Evolutionary conservation across 345 rosid genomes (phyloP).

Genomic region (Kernera saxatilis): DNA sequence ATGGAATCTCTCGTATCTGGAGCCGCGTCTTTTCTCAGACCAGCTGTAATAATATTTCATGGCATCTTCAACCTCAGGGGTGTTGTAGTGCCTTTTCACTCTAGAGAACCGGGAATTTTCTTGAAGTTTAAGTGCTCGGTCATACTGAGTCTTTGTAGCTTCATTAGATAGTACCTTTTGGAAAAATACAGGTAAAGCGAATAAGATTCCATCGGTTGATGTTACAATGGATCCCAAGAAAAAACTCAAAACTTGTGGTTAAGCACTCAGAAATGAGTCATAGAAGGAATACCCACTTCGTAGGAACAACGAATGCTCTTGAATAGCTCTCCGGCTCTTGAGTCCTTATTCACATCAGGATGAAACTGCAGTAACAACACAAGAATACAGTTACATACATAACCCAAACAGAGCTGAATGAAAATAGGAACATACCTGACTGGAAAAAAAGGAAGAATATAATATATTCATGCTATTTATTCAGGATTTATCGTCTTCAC

Average conservation of each 20-base stretch:
- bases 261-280: background rate
- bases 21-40: conserved; percentile 54
- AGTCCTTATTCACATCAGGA: conserved; percentile 83
- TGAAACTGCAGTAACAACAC: conserved; percentile 52
- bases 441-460: background rate
- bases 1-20: conserved; percentile 42
- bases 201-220: background rate
- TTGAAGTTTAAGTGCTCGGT: conserved; percentile 42
- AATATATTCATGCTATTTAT: background rate
- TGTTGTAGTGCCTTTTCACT: conserved; percentile 29
- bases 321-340: conserved; percentile 63
- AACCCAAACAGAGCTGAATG: background rate
- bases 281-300: conserved; percentile 47
- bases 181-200: background rate
- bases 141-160: conserved; percentile 56
- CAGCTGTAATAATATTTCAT: conserved; percentile 42
- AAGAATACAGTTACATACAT: conserved; percentile 1
- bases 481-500: background rate
- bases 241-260: background rate
- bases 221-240: background rate
- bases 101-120: conserved; percentile 38
- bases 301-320: conserved; percentile 69
- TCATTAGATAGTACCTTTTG: conserved; percentile 74
- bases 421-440: background rate
- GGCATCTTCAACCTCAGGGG: conserved; percentile 45